phyloP scores from a whole-genome alignment of 768 basidiomycete species.

The Terana coerulea region DNA sequence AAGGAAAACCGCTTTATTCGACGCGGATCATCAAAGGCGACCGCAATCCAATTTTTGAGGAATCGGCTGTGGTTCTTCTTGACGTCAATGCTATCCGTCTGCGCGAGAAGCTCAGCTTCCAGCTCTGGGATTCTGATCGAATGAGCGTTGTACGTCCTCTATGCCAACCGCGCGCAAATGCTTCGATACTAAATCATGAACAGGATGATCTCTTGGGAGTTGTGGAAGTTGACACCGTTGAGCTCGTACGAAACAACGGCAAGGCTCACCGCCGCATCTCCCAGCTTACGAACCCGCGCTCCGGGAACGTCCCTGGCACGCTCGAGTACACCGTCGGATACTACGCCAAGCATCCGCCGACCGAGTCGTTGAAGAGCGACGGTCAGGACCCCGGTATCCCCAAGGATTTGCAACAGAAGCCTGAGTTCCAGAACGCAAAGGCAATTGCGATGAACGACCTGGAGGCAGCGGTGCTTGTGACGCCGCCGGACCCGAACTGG shows the following conservation, averaged over 20 bases:
- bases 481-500: conserved; percentile 56
- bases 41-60: conserved; percentile 64
- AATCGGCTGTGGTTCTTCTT: conserved; percentile 60
- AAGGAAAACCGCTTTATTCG: conserved; percentile 63
- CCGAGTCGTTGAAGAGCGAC: conserved; percentile 21
- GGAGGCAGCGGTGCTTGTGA: conserved; percentile 36
- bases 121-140: conserved; percentile 72
- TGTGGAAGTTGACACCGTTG: conserved; percentile 36
- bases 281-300: conserved; percentile 25
- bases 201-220: conserved; percentile 48
- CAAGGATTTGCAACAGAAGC: conserved; percentile 32
- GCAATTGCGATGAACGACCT: conserved; percentile 40
- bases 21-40: conserved; percentile 65
- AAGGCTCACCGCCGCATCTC: conserved; percentile 24
- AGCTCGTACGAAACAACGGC: conserved; percentile 26
- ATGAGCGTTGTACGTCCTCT: conserved; percentile 25
- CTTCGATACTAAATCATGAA: not conserved
- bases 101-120: conserved; percentile 57
- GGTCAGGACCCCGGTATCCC: conserved; percentile 36
- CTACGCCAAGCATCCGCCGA: conserved; percentile 42
- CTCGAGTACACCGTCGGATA: conserved; percentile 50
- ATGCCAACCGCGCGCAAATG: not conserved
- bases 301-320: conserved; percentile 30
- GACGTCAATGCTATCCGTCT: conserved; percentile 63
- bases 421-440: conserved; percentile 52